Conservation (phyloP, 176 grass and related monocot genomes). For the Eragrostis curvula region DNA sequence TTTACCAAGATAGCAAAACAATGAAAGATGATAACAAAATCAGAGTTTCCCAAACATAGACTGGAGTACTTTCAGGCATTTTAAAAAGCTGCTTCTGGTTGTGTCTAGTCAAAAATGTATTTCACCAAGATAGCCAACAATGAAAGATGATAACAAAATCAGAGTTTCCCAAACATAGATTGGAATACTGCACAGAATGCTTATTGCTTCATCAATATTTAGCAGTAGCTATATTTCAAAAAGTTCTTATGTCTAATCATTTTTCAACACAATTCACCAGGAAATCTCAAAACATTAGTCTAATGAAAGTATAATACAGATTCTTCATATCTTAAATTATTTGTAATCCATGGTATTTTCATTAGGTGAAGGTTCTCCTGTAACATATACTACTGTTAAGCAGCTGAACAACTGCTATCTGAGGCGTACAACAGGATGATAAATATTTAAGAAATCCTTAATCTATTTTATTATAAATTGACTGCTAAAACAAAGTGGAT, state of each 20-base stretch:
- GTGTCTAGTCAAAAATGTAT: constrained; percentile 6
- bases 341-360: background rate
- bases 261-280: background rate
- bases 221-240: background rate
- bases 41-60: constrained; percentile 5
- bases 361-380: constrained; percentile 10
- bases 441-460: constrained; percentile 28
- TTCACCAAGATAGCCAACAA: background rate
- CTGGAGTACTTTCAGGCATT: background rate
- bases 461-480: constrained; percentile 32
- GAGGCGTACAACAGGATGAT: constrained; percentile 4
- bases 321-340: constrained; percentile 20
- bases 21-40: background rate
- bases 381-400: constrained; percentile 30
- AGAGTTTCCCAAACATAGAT: constrained; percentile 11
- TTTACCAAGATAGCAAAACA: background rate
- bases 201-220: background rate
- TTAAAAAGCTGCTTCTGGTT: background rate
- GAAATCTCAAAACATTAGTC: constrained; percentile 9
- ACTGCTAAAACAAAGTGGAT: constrained; percentile 18
- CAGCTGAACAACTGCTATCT: constrained; percentile 21
- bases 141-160: background rate
- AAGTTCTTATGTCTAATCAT: background rate
- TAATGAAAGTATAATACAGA: constrained; percentile 4
- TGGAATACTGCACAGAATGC: background rate